Base-by-base conservation (phyloP, 306 rosid species). In the Carpinus fangiana region DNA sequence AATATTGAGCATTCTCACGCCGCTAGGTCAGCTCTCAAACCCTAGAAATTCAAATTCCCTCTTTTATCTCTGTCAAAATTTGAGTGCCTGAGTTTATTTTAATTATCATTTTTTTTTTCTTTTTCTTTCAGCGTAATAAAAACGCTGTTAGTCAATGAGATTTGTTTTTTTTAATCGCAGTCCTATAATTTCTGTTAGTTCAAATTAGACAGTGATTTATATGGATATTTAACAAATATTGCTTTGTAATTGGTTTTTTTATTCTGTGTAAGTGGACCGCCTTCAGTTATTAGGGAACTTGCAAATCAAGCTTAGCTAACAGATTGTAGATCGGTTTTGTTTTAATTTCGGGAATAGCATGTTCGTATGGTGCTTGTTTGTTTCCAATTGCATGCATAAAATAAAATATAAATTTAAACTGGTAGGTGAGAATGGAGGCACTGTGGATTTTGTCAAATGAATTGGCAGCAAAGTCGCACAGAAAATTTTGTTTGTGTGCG, bases 1-100 rank as follows among this genome's bases (percentile, higher is more conserved):
- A 79, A 89, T 38, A 88, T 95, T 60, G 90, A 86, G 76, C 98
- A 95, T 77, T 92, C 98, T 74, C 87, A 83, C 70, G 97, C 88
- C 31, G 98, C 98, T 0, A 90, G 77, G 98, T 92, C 57, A 11
- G 53, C 18, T 56, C 14, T 13, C 47, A 4, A 56, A 67, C 45
- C 17, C 21, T 73, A 66, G 21, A 48, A 47, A 48, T 48, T 48
- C 52, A 11, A 48, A 48, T 48, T 48, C 52, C 52, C 52, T 48
- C 5, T 7, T 10, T 43, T 78, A 16, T 55, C 3, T 17, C 6
- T 10, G 60, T 3, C n/a, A n/a, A 55, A 55, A 55, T n/a, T n/a
- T 8, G 10, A n/a, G 60, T 11, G 10, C 60, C 7, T 0, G 60
- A 17, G n/a, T 7, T 7, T 55, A 7, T 55, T n/a, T 55, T 17